These are phyloP conservation scores for Decorospora gaudefroyi DNA, from an alignment of 2,329 filamentous ascomycete genomes.

Conservation along the genomic window DNA sequence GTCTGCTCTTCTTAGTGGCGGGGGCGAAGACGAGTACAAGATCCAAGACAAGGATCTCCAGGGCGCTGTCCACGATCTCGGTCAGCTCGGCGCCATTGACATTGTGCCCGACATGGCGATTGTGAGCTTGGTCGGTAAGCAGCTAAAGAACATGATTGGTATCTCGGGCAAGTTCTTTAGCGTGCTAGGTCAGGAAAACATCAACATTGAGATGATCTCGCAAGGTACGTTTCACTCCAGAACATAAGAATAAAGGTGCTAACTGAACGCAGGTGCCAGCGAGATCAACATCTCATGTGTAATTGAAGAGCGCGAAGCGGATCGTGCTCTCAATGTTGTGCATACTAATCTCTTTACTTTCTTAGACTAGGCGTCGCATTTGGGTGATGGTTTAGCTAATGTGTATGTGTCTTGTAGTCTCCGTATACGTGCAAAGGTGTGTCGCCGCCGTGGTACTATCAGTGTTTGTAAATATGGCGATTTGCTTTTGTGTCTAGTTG, in stretches of 20 bases:
- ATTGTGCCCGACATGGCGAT: constrained; percentile 93
- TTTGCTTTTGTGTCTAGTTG: no score
- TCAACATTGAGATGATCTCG: constrained; percentile 99
- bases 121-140: constrained; percentile 87
- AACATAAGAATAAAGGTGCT: not conserved
- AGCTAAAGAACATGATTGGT: constrained; percentile 96
- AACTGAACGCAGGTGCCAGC: constrained; percentile 71
- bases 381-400: constrained; percentile 15
- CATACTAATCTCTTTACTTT: constrained; percentile 98
- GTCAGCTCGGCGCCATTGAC: constrained; percentile 85
- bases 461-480: constrained; percentile 36
- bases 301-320: constrained; percentile 87
- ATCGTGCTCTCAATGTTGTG: constrained; percentile 91
- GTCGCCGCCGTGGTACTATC: constrained; percentile 37
- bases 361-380: constrained; percentile 64
- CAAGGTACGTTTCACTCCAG: constrained; percentile 69
- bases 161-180: constrained; percentile 95
- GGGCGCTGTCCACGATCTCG: constrained; percentile 68
- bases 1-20: constrained; percentile 57
- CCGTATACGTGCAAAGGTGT: constrained; percentile 37
- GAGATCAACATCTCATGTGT: constrained; percentile 99
- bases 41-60: constrained; percentile 55
- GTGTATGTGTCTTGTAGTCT: constrained; percentile 17
- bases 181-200: constrained; percentile 86
- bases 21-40: constrained; percentile 53